Conservation (phyloP, 257 asterid species). For the Osmanthus fragrans region DNA sequence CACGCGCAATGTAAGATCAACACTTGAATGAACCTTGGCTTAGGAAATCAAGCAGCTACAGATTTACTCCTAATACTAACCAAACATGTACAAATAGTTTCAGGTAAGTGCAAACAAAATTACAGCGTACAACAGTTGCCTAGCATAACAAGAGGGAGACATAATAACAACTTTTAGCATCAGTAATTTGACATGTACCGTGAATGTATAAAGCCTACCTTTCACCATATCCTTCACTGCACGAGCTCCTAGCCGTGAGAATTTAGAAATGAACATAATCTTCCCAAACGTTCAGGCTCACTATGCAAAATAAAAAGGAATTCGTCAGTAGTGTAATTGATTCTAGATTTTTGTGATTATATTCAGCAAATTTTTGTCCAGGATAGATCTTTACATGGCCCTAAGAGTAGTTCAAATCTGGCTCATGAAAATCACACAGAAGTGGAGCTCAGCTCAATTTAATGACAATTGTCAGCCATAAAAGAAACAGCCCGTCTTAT, state of each 20-base stretch:
- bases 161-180: not conserved
- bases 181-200: slow-evolving; percentile 5
- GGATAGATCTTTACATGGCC: not conserved
- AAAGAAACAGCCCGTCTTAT: not conserved
- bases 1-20: no score
- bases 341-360: not conserved
- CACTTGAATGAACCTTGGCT: no score
- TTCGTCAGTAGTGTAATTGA: slow-evolving; percentile 11
- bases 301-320: slow-evolving; percentile 17
- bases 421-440: not conserved
- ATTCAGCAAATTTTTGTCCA: not conserved
- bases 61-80: no score
- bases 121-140: no score
- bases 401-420: not conserved
- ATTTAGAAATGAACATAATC: slow-evolving; percentile 52
- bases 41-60: no score
- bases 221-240: slow-evolving; percentile 35
- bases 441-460: not conserved
- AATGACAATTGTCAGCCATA: not conserved
- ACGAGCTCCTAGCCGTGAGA: slow-evolving; percentile 41
- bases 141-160: no score
- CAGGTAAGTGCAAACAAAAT: no score
- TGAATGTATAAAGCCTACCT: slow-evolving; percentile 28
- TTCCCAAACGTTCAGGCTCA: slow-evolving; percentile 30
- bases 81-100: no score